Conservation (phyloP, 2,329 filamentous ascomycete species). For the Dendryphion nanum region DNA sequence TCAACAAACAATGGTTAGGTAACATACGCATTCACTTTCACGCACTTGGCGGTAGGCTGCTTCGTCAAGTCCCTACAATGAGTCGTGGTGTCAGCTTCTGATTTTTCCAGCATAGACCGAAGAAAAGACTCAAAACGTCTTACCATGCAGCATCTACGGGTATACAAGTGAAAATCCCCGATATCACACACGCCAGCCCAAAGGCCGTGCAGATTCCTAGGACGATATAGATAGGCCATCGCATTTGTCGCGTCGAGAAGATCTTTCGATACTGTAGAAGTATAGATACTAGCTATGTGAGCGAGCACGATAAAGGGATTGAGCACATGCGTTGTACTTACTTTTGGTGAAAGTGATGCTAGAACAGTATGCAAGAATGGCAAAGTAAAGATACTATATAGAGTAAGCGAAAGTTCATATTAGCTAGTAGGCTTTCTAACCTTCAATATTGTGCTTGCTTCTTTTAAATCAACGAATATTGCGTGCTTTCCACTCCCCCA, state of each 20-base stretch:
- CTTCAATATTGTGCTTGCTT: constrained; percentile 3
- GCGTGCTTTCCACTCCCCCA: constrained; percentile 23
- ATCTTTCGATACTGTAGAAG: constrained; percentile 28
- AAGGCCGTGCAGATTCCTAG: constrained; percentile 19
- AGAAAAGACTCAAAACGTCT: too few species aligned
- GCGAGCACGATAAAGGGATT: too few species aligned
- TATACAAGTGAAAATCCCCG: constrained; percentile 17
- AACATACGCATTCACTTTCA: constrained; percentile 16
- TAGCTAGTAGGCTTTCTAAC: not conserved
- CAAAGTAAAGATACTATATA: not conserved
- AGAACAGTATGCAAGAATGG: not conserved
- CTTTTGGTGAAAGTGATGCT: not conserved
- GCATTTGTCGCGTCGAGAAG: constrained; percentile 21
- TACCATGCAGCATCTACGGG: constrained; percentile 21
- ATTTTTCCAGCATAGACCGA: too few species aligned
- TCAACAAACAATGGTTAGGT: not conserved
- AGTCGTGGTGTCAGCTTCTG: too few species aligned
- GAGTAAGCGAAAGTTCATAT: not conserved
- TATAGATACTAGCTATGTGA: too few species aligned
- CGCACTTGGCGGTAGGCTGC: constrained; percentile 15
- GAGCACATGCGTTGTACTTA: too few species aligned
- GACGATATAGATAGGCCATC: constrained; percentile 19
- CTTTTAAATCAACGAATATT: constrained; percentile 16
- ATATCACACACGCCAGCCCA: constrained; percentile 12
- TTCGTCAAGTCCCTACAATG: constrained; percentile 20